A percentile compares a stretch with the other conserved stretches of the same genome.
Evolutionary conservation across 768 basidiomycete species (phyloP).

Genomic region (Tulasnella sp.): DNA sequence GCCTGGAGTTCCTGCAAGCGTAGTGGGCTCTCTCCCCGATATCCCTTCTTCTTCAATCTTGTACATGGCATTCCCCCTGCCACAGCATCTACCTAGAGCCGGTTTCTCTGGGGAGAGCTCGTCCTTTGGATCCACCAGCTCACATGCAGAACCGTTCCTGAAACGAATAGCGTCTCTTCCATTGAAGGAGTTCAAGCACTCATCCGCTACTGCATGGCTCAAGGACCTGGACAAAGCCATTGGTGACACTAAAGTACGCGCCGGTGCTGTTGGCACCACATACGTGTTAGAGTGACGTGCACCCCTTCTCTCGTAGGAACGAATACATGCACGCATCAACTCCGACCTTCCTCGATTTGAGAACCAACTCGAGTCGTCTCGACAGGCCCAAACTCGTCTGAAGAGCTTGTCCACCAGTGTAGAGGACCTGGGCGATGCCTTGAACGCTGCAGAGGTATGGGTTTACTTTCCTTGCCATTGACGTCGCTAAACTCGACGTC

Average conservation of each 20-base stretch:
- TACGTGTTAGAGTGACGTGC: background rate
- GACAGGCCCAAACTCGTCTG: constrained; percentile 55
- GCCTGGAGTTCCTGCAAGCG: background rate
- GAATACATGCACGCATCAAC: constrained; percentile 66
- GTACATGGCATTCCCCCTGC: constrained; percentile 65
- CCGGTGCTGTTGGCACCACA: background rate
- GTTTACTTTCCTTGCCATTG: background rate
- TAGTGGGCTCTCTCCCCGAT: background rate
- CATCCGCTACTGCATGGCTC: constrained; percentile 61
- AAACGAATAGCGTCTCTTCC: constrained; percentile 60
- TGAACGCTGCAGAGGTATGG: constrained; percentile 55
- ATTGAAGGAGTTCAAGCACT: constrained; percentile 48
- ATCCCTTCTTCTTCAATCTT: background rate
- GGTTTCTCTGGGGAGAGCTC: constrained; percentile 43
- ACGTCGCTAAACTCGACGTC: background rate
- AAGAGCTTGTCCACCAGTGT: constrained; percentile 46
- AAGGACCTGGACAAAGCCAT: constrained; percentile 66
- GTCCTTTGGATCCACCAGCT: constrained; percentile 19
- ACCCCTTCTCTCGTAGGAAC: constrained; percentile 38
- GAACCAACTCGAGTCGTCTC: constrained; percentile 52
- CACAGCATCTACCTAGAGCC: constrained; percentile 63
- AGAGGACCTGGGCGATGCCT: constrained; percentile 40
- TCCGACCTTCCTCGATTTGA: constrained; percentile 56
- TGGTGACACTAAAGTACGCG: constrained; percentile 55
- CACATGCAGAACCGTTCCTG: constrained; percentile 36